Conservation (phyloP, 1,284 basidiomycete genomes). For the Peniophora sp. region DNA sequence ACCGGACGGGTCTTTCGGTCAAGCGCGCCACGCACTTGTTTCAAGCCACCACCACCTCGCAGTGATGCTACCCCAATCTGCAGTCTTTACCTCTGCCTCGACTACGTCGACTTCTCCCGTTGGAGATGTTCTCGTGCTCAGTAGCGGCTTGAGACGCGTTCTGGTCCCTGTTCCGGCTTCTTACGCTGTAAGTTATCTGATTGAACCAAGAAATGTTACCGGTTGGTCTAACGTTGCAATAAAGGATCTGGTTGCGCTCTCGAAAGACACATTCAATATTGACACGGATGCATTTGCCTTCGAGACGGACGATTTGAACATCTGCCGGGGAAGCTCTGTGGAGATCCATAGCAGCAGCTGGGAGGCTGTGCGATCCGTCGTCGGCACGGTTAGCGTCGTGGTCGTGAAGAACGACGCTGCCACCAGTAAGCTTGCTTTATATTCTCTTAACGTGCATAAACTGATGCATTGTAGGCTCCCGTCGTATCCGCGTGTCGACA, state of each 20-base stretch:
- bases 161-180: conserved; percentile 10
- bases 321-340: conserved; percentile 11
- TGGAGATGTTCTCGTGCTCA: conserved; percentile 5
- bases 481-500: neutral
- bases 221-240: neutral
- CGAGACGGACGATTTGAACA: conserved; percentile 16
- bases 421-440: neutral
- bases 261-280: conserved; percentile 10
- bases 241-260: conserved; percentile 8
- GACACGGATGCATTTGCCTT: conserved; percentile 9
- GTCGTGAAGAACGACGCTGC: neutral
- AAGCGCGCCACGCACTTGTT: too few species aligned
- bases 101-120: neutral
- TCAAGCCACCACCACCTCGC: too few species aligned
- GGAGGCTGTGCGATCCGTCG: conserved; percentile 13
- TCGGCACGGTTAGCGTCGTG: conserved; percentile 11
- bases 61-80: conserved; percentile 3
- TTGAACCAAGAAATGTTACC: neutral
- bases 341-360: conserved; percentile 17
- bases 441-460: neutral
- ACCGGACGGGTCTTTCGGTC: too few species aligned
- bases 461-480: neutral
- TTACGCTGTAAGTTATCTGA: conserved; percentile 3
- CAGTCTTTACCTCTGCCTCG: neutral
- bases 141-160: conserved; percentile 2